Conservation (phyloP, 371 early-diverging fungal genomes). For the Batrachochytrium dendrobatidis region DNA sequence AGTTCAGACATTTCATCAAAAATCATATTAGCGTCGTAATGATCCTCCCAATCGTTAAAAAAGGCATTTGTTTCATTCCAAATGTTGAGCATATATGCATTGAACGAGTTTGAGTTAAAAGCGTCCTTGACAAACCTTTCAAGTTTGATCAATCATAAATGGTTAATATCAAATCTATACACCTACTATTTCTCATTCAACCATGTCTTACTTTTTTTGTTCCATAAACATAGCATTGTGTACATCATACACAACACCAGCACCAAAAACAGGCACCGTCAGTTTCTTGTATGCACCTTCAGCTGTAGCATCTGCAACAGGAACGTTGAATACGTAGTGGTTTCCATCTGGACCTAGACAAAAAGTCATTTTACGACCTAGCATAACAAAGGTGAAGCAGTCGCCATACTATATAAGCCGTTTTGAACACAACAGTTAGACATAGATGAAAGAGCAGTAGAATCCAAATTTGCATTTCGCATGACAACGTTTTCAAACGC, state of each 20-base stretch:
- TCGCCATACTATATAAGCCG: conserved; percentile 79
- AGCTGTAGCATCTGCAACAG: conserved; percentile 79
- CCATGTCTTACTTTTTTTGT: conserved; percentile 69
- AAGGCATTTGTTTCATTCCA: conserved; percentile 73
- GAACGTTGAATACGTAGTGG: conserved; percentile 91
- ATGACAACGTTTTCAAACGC: no score
- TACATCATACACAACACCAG: conserved; percentile 94
- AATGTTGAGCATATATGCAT: conserved; percentile 81
- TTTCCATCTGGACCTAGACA: conserved; percentile 89
- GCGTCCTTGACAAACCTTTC: conserved; percentile 86
- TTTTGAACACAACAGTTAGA: no score
- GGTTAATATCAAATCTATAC: not conserved
- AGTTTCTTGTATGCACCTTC: conserved; percentile 90
- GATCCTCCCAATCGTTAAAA: conserved; percentile 49
- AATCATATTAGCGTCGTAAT: conserved; percentile 54
- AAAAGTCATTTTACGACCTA: conserved; percentile 84
- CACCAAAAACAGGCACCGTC: conserved; percentile 93
- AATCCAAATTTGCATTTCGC: not conserved
- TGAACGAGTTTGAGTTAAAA: conserved; percentile 77
- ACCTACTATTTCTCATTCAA: no score
- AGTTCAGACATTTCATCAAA: conserved; percentile 80
- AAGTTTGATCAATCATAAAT: not conserved
- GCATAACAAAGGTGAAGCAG: conserved; percentile 86
- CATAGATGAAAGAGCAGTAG: conserved; percentile 2
- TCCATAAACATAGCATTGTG: conserved; percentile 90